Conservation (phyloP, 805 yeast genomes). For the Candida insectalens region DNA sequence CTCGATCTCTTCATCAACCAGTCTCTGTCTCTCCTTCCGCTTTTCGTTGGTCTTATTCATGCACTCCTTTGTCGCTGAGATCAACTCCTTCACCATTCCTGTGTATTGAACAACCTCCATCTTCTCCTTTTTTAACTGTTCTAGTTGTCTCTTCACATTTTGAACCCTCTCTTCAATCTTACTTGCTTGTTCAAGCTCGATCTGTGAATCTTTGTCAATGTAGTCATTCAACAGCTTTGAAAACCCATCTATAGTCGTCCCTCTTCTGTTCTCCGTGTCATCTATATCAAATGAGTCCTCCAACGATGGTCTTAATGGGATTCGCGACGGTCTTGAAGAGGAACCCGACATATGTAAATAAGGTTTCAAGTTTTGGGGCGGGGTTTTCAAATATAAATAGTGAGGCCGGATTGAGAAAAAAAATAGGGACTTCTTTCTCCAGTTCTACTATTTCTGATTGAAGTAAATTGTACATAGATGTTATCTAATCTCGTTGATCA, state of each 20-base stretch:
- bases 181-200: not conserved
- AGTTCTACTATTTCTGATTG: too few species aligned
- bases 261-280: too few species aligned
- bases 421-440: too few species aligned
- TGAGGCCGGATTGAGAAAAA: too few species aligned
- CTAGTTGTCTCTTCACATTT: not conserved
- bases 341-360: too few species aligned
- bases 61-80: constrained; percentile 9
- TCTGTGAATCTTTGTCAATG: constrained; percentile 1
- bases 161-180: not conserved
- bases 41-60: constrained; percentile 13
- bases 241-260: constrained; percentile 1
- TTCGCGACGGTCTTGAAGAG: too few species aligned
- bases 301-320: too few species aligned
- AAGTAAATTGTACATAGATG: too few species aligned
- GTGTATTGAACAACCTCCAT: constrained; percentile 1
- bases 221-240: constrained; percentile 1
- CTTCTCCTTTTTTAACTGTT: not conserved
- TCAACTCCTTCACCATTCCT: not conserved
- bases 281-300: too few species aligned
- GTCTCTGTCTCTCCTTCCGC: constrained; percentile 10
- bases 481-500: too few species aligned
- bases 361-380: too few species aligned
- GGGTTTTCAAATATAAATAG: too few species aligned
- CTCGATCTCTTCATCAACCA: constrained; percentile 17